phyloP scores from a whole-genome alignment of 2,329 filamentous ascomycete species.

The Penicillium hesseltinei region DNA sequence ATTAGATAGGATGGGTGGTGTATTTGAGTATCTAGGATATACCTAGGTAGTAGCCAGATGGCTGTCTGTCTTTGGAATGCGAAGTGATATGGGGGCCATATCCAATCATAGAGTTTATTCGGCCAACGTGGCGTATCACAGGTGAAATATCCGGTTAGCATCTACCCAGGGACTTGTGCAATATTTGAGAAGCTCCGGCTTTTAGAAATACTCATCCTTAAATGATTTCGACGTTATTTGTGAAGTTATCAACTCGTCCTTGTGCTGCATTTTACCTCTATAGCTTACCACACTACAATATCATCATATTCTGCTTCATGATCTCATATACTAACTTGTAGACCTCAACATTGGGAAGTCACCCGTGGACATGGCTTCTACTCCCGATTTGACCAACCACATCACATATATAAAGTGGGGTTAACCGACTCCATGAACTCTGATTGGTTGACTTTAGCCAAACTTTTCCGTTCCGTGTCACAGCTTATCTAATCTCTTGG shows the following conservation, averaged over 20 bases:
- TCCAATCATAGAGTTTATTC: too few species aligned
- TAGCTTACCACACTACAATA: neutral
- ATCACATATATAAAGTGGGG: neutral
- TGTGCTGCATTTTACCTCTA: neutral
- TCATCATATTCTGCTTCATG: neutral
- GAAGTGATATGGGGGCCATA: too few species aligned
- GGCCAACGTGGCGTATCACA: too few species aligned
- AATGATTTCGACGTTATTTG: too few species aligned
- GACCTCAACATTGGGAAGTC: neutral
- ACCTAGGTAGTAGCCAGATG: too few species aligned
- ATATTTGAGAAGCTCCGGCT: too few species aligned
- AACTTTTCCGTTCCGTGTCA: neutral
- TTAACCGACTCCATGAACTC: fast-evolving
- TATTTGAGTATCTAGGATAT: neutral
- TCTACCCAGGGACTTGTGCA: too few species aligned
- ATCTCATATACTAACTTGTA: neutral
- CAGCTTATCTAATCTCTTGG: neutral
- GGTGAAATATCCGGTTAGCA: too few species aligned
- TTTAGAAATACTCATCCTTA: too few species aligned
- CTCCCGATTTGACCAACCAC: neutral
- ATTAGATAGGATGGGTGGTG: neutral
- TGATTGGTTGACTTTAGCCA: neutral
- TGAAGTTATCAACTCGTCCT: too few species aligned
- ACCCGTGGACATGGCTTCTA: neutral
- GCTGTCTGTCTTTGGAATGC: too few species aligned